Base-by-base conservation (phyloP, 148 eudicot species). In the Arbutus unedo region DNA sequence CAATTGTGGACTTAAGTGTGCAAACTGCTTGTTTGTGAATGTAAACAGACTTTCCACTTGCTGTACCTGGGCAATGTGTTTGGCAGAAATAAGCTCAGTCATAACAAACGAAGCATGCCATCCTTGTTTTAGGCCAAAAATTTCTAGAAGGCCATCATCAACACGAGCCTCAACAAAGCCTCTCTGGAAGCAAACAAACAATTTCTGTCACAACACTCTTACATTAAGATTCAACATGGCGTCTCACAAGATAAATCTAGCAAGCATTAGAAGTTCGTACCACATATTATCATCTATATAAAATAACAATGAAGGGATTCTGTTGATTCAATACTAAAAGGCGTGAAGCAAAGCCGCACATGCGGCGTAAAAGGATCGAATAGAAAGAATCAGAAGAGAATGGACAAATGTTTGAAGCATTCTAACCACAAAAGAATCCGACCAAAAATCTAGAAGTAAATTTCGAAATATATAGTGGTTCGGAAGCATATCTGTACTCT, bases 71-170 rank as follows among this genome's bases (percentile, higher is more conserved):
- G 97, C 97, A 38, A 95, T 92, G 87, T 95, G 98, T 88, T 92
- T 95, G 83, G 98, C 98, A 41, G 97, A 88, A 80, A 93, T 92
- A 16, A 95, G 91, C 86, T 95, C 98, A 25, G 87, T 94, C 96
- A 95, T 89, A 79, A 95, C 98, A 72, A 95, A 92, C 41, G 98
- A 95, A 71, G 98, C 98, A 86, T 95, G 98, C 98, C 98, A 95
- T 79, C 98, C 98, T 76, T 95, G 98, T 86, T 95, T 95, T 1
- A 95, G 85, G 82, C 98, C 98, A 51, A 95, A 95, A 47, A 95
- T 84, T 90, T 95, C 98, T 67, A 95, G 64, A 82, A 88, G 89
- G 49, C 98, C 98, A 78, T 95, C 98, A 89, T 95, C 98, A 16
- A 90, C 91, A 47, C 92, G 93, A 47, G 98, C 98, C 86, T 91